Evolutionary conservation across 495 filamentous ascomycete species (phyloP).

Genomic region (Penicillium roqueforti): DNA sequence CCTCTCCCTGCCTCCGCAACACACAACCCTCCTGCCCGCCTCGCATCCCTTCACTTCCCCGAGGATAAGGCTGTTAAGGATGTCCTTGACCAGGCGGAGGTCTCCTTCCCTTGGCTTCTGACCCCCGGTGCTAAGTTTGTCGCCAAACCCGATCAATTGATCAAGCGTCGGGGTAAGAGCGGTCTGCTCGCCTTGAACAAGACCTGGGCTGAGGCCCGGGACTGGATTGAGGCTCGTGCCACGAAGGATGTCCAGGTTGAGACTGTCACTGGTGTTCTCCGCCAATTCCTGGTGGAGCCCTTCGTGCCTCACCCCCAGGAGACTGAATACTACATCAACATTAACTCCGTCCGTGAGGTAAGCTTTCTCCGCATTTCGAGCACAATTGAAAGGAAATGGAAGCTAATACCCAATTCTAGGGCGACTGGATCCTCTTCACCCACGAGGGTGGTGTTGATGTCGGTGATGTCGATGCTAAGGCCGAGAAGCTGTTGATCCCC

Average conservation of each 20-base stretch:
- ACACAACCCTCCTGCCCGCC: conserved; percentile 88
- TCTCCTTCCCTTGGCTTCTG: conserved; percentile 92
- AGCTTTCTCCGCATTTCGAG: conserved; percentile 30
- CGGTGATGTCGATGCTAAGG: conserved; percentile 98
- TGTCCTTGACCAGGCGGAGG: conserved; percentile 92
- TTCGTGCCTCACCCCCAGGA: conserved; percentile 90
- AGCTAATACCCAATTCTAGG: conserved; percentile 51
- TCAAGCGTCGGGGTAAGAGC: conserved; percentile 98
- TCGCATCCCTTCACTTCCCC: conserved; percentile 90
- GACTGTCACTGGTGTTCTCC: conserved; percentile 79
- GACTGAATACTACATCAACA: conserved; percentile 99
- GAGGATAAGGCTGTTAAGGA: conserved; percentile 76
- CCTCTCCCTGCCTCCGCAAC: conserved; percentile 78
- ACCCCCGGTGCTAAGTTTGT: conserved; percentile 82
- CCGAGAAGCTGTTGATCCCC: conserved; percentile 95
- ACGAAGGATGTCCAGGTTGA: conserved; percentile 91
- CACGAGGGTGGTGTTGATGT: conserved; percentile 99
- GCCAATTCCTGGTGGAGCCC: conserved; percentile 96
- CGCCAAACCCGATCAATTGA: conserved; percentile 98
- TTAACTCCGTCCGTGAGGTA: conserved; percentile 87
- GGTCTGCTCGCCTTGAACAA: conserved; percentile 96
- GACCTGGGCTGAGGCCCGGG: conserved; percentile 86
- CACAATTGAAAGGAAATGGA: not conserved
- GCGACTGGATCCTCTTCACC: conserved; percentile 99
- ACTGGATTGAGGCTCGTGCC: conserved; percentile 88